These are phyloP conservation scores for Kwoniella sp. DNA, from an alignment of 768 basidiomycete species.

Conservation along the genomic window DNA sequence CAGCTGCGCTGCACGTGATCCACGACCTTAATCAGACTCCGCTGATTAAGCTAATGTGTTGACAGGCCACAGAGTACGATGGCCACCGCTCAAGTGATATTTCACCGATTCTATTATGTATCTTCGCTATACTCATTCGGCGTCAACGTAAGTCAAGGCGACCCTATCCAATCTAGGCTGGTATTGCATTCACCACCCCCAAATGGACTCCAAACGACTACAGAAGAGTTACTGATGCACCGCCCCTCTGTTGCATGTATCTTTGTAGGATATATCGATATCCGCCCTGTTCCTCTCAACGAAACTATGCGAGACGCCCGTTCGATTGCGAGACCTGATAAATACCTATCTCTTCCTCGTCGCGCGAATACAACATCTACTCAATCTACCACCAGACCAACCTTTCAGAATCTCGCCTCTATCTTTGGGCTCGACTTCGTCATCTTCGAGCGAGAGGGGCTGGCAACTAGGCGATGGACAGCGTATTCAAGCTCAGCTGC, in stretches of 20 bases:
- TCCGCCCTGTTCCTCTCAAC: conserved; percentile 88
- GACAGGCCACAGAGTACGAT: conserved; percentile 88
- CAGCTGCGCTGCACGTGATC: no score
- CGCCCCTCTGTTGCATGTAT: conserved; percentile 17
- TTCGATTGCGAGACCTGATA: conserved; percentile 90
- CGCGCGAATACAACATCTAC: conserved; percentile 68
- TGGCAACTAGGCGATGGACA: conserved; percentile 66
- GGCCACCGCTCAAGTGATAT: conserved; percentile 92
- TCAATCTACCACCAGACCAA: conserved; percentile 57
- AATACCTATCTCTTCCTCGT: conserved; percentile 88
- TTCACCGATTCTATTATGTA: conserved; percentile 96
- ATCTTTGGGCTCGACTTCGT: conserved; percentile 10
- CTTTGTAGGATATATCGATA: conserved; percentile 76
- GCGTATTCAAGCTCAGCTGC: conserved; percentile 58
- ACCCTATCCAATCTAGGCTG: neutral
- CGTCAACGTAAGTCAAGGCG: conserved; percentile 68
- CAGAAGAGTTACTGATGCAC: no score
- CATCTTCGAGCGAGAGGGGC: neutral
- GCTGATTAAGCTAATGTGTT: neutral
- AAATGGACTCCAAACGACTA: no score
- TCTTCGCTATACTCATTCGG: conserved; percentile 93
- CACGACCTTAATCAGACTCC: no score
- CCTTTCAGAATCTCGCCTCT: conserved; percentile 29
- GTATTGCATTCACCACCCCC: no score
- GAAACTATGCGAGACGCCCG: conserved; percentile 93